Percentiles rank a stretch among this genome's conserved stretches.
These are phyloP conservation scores for Penicillium vulpinum DNA, from an alignment of 2,329 filamentous ascomycete genomes.

Conservation along the genomic window DNA sequence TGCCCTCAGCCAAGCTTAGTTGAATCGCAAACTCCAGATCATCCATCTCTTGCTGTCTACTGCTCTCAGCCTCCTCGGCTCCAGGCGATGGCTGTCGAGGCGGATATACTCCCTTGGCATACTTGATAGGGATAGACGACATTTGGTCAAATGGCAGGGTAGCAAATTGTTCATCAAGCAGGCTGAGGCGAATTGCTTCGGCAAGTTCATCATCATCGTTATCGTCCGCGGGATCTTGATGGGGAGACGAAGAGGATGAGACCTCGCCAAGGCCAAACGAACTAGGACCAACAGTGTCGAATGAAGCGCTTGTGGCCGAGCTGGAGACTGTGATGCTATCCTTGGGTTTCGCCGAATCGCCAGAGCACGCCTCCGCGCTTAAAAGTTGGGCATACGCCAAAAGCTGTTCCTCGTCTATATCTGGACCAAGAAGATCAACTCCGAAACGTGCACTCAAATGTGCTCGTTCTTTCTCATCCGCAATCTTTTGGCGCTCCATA, in stretches of 20 bases:
- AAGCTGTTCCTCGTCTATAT: slow-evolving; percentile 61
- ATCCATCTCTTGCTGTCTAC: slow-evolving; percentile 51
- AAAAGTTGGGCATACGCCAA: slow-evolving; percentile 63
- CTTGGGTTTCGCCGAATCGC: slow-evolving; percentile 50
- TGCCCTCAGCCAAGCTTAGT: slow-evolving; percentile 61
- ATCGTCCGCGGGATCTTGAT: slow-evolving; percentile 45
- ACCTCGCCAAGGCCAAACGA: slow-evolving; percentile 31
- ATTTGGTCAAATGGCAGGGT: slow-evolving; percentile 17
- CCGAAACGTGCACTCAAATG: slow-evolving; percentile 80
- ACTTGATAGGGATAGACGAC: slow-evolving; percentile 38
- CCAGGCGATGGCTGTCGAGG: slow-evolving; percentile 20
- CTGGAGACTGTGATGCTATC: slow-evolving; percentile 38
- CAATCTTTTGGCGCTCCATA: slow-evolving; percentile 70
- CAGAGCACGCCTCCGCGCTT: slow-evolving; percentile 59
- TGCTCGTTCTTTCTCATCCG: slow-evolving; percentile 65
- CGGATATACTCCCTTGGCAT: slow-evolving; percentile 29
- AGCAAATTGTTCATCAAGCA: slow-evolving; percentile 38
- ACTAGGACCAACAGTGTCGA: slow-evolving; percentile 38
- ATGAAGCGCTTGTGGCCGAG: slow-evolving; percentile 42
- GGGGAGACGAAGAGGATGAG: slow-evolving; percentile 40
- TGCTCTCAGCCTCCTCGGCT: slow-evolving; percentile 32
- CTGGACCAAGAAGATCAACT: slow-evolving; percentile 66
- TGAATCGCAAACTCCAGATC: slow-evolving; percentile 64
- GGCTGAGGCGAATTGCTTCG: slow-evolving; percentile 60
- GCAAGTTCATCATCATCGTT: slow-evolving; percentile 60